Evolutionary conservation across 78 protist species (phyloP).

Genomic region (Chrysochromulina parva): DNA sequence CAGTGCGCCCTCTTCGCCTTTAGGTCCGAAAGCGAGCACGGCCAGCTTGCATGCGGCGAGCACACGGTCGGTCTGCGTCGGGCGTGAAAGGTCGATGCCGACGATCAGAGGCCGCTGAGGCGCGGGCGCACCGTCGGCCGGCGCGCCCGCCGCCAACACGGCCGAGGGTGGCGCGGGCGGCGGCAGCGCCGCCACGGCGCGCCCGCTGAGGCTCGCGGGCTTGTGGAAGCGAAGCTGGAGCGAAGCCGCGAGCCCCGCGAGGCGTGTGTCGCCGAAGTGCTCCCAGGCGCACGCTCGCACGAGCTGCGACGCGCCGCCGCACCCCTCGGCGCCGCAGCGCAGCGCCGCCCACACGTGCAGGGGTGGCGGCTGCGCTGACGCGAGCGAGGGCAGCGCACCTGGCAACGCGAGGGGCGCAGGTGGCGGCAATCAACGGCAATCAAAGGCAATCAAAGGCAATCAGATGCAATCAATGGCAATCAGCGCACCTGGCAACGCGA

Average conservation of each 20-base stretch:
- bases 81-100: no score
- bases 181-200: no score
- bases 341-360: not conserved
- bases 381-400: not conserved
- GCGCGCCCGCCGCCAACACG: not conserved
- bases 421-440: not conserved
- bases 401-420: not conserved
- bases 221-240: not conserved
- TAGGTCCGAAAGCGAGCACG: no score
- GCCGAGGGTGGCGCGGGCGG: not conserved
- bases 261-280: not conserved
- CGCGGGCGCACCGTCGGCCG: not conserved
- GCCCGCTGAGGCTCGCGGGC: not conserved
- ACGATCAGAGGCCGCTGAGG: no score
- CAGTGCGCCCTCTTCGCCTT: no score
- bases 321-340: conserved; percentile 12
- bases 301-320: not conserved
- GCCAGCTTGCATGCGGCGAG: conserved; percentile 1
- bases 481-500: no score
- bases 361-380: not conserved
- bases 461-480: not conserved
- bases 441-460: not conserved
- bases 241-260: not conserved
- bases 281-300: conserved; percentile 1
- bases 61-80: not conserved